These are phyloP conservation scores for Fusarium sp. DNA, from an alignment of 2,329 filamentous ascomycete species.

Conservation along the genomic window DNA sequence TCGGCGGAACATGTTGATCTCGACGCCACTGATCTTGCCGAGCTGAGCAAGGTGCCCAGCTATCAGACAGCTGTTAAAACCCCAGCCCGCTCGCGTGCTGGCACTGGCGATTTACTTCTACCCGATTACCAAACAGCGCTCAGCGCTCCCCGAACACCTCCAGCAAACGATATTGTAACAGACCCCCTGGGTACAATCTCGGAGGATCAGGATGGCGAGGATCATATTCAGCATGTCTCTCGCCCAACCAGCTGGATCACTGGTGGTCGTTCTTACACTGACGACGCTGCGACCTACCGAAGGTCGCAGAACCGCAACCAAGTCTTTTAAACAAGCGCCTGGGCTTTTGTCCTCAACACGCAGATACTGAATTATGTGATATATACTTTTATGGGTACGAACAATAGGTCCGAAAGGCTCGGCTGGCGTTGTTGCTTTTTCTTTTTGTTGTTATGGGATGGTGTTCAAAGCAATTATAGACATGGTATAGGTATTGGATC, in stretches of 20 bases:
- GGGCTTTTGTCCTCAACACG: neutral
- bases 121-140: conserved; percentile 76
- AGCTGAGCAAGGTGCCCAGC: conserved; percentile 79
- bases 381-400: conserved; percentile 23
- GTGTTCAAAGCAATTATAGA: conserved; percentile 37
- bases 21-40: conserved; percentile 70
- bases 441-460: conserved; percentile 4
- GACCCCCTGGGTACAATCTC: conserved; percentile 51
- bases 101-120: conserved; percentile 62
- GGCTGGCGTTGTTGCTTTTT: conserved; percentile 37
- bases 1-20: conserved; percentile 69
- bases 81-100: conserved; percentile 66
- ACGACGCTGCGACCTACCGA: conserved; percentile 40
- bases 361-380: conserved; percentile 6
- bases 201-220: conserved; percentile 48
- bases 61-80: conserved; percentile 80
- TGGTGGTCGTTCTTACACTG: conserved; percentile 42
- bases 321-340: conserved; percentile 25
- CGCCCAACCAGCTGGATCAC: conserved; percentile 43
- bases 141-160: conserved; percentile 64
- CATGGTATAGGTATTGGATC: conserved; percentile 26
- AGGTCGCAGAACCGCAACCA: conserved; percentile 41
- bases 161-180: conserved; percentile 49
- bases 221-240: conserved; percentile 42
- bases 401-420: conserved; percentile 18